phyloP scores from a whole-genome alignment of 495 filamentous ascomycete genomes.

The Immersiella caudata region DNA sequence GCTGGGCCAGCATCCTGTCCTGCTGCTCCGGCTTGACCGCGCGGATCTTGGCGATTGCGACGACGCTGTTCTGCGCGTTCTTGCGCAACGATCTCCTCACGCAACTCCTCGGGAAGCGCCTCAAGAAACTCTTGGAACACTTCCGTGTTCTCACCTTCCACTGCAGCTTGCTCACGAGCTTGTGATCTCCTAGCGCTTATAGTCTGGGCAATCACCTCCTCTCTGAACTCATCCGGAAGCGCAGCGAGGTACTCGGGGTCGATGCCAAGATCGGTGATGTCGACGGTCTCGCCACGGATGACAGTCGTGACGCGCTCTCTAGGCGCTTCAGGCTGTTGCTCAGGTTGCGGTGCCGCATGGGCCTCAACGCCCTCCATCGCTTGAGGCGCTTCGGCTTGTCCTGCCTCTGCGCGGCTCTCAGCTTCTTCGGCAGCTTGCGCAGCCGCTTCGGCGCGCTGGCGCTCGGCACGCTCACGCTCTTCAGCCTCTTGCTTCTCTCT shows the following conservation, averaged over 20 bases:
- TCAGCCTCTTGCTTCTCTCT: slow-evolving; percentile 60
- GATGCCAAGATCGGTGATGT: slow-evolving; percentile 92
- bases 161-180: slow-evolving; percentile 66
- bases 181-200: slow-evolving; percentile 79
- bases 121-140: slow-evolving; percentile 94
- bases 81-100: slow-evolving; percentile 84
- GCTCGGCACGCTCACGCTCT: slow-evolving; percentile 57
- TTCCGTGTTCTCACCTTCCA: slow-evolving; percentile 79
- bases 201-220: slow-evolving; percentile 91
- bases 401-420: neutral
- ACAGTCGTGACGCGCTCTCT: slow-evolving; percentile 69
- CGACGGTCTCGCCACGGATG: slow-evolving; percentile 80
- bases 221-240: slow-evolving; percentile 89
- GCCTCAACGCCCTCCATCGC: slow-evolving; percentile 89
- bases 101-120: slow-evolving; percentile 86
- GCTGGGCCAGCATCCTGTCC: slow-evolving; percentile 60
- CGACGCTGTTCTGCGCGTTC: slow-evolving; percentile 88
- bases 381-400: slow-evolving; percentile 45
- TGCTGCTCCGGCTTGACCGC: slow-evolving; percentile 54
- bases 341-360: slow-evolving; percentile 42
- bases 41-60: slow-evolving; percentile 77
- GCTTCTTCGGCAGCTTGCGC: slow-evolving; percentile 16
- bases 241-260: slow-evolving; percentile 92
- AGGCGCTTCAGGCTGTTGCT: slow-evolving; percentile 31
- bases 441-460: slow-evolving; percentile 52